Conservation (phyloP, 2,329 filamentous ascomycete species). For the Xylaria sp. region DNA sequence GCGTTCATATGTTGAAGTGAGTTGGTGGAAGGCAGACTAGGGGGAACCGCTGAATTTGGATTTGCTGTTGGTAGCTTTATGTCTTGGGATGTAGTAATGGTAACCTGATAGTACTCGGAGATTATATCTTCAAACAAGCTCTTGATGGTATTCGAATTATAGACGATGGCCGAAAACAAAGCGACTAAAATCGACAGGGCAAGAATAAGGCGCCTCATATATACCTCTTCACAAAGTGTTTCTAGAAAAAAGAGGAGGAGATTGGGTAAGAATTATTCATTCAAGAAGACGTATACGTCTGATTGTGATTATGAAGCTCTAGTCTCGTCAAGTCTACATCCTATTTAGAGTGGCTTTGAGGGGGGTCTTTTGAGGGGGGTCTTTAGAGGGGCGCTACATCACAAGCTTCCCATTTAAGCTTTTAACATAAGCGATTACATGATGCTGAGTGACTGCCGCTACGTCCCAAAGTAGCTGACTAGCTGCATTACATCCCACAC, state of each 20-base stretch:
- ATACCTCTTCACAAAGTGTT: conserved; percentile 38
- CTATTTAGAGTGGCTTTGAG: conserved; percentile 25
- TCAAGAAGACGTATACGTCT: neutral
- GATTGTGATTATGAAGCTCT: conserved; percentile 9
- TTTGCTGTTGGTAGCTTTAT: conserved; percentile 7
- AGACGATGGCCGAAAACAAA: conserved; percentile 48
- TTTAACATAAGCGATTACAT: conserved; percentile 41
- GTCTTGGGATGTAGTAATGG: neutral
- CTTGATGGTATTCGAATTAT: conserved; percentile 41
- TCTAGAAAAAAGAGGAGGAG: conserved; percentile 37
- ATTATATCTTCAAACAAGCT: conserved; percentile 30
- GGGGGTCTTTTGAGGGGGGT: neutral
- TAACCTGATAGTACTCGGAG: conserved; percentile 8
- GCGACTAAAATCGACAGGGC: conserved; percentile 45
- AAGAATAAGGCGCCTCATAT: conserved; percentile 50
- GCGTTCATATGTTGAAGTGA: conserved; percentile 49
- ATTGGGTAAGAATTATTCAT: conserved; percentile 38
- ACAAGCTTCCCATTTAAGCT: conserved; percentile 38
- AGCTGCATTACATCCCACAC: neutral
- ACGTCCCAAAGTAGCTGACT: neutral
- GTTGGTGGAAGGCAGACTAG: conserved; percentile 14
- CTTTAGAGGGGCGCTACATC: neutral
- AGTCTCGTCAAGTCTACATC: conserved; percentile 8
- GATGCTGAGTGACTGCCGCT: conserved; percentile 33
- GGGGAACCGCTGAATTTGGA: conserved; percentile 6